Base-by-base conservation (phyloP, 2,329 filamentous ascomycete species). In the Uncinocarpus reesii region DNA sequence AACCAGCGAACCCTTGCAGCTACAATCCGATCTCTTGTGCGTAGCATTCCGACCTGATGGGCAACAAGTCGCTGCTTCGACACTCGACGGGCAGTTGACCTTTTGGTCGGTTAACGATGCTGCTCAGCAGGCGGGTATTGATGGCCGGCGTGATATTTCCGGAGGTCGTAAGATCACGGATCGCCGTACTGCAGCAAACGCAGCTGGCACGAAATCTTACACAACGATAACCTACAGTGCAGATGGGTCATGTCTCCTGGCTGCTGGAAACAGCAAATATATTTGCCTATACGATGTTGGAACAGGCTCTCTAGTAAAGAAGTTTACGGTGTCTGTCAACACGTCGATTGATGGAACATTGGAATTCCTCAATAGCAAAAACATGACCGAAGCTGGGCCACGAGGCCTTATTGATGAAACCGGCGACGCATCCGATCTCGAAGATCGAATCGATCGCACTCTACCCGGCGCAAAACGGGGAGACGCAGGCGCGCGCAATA, bases 251-350 rank as follows among this genome's bases (percentile, higher is more conserved):
- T 95, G 92, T 58, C 74, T 98, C 8, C 73, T 98, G 34, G 92
- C 90, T 0, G 89, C 80, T 41, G 92, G 92, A 26, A 95, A 92
- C 73, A 95, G 88, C 80, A 98, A 98, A 70, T 95, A 94, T 65
- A 95, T 98, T 45, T 96, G 92, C 63, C 68, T 98, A 50, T 98
- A 98, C 68, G 90, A 93, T n/a, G 86, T 94, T 26, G 81, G 81
- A 50, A 94, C 90, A 0, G 88, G 92, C 64, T 87, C 92, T 0
- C 71, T 98, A 8, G 73, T 96, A 48, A 95, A 93, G 65, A 95
- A 95, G 63, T 98, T 84, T 62, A 95, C 90, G 1, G 89, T 96
- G 59, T 94, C 86, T 57, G 79, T 95, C 60, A 98, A 98, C 65
- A 73, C 95, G n/a, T 94, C 89, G 1, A 73, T 98, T 2, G 89